Evolutionary conservation across 768 basidiomycete genomes (phyloP), one percentile per base, ranked within the genome.

Genomic region (Mycena galopus): DNA sequence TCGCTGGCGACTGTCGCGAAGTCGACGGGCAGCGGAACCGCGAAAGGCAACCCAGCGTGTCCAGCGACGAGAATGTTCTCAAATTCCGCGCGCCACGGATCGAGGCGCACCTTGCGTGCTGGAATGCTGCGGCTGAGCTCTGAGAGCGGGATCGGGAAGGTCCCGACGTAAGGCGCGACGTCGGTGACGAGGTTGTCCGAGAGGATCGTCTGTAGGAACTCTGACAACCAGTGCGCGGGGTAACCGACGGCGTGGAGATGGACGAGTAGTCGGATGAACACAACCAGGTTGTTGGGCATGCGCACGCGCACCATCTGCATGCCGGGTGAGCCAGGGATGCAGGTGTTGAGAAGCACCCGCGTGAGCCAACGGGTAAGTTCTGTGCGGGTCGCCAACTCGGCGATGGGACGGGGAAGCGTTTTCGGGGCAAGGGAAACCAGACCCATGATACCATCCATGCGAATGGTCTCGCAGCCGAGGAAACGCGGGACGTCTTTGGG

Each of bases 141-240:
- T 25, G 57, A 35, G 10, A 5, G 65, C 4, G 21, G 55, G 55
- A 66, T 66, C 9, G 65, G 65, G 9, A 57, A 39, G 5, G 27
- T 11, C 6, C 16, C 55, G 25, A 55, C 57, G 76, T 81, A 83
- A 6, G 79, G 77, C 12, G 67, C 59, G 53, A 75, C 73, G 69
- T 81, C 77, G 29, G 78, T 78, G 17, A 72, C 44, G 35, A 82
- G 67, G n/a, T 50, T 76, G 44, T 80, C 77, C 39, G 75, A 73
- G 11, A 83, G 61, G 21, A 82, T 58, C 27, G 65, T 73, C 56
- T 77, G 69, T 19, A 80, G 53, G 73, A 78, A 81, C 10, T 82
- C 81, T 55, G 78, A 75, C 35, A 85, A 78, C 83, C 82, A 84
- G 67, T 82, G 84, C 8, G 71, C 73, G 2, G 83, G 84, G 67